Base-by-base conservation (phyloP, 2,329 filamentous ascomycete genomes). In the Xylaria sp. region DNA sequence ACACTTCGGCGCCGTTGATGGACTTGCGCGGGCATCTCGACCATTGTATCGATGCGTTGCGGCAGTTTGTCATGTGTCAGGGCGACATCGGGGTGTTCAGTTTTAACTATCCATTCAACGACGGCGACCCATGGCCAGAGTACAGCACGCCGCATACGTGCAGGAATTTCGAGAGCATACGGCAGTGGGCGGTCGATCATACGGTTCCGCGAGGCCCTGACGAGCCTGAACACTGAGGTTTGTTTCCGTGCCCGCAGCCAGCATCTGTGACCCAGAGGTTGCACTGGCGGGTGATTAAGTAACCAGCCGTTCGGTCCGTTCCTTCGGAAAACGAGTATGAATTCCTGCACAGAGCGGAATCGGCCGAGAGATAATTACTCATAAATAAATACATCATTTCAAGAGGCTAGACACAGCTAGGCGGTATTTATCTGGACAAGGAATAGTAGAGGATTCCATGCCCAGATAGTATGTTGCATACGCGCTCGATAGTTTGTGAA, bases 1-100 rank as follows among this genome's bases (percentile, higher is more conserved):
- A 88, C 41, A 83, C 86, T 15, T 80, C 81, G 10, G 82, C 79
- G n/a, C 79, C 82, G 6, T 56, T 76, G 46, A 78, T 83, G 60
- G 81, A 83, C 52, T 74, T 86, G 56, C 75, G 80, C 66, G 82
- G 81, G 54, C 84, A 87, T 58, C 78, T 84, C 78, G 85, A 88
- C 75, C 85, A 87, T 74, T 88, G 86, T 77, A 82, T 87, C 68
- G 86, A 88, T 72, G 82, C 86, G 4, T 75, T 88, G 48, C 78
- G 86, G 7, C 80, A 85, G 71, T 86, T 84, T 54, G 79, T 87
- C 55, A 86, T 88, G 83, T 88, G 86, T 74, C 84, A 88, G 72
- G 81, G 82, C 54, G 86, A 88, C 66, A 79, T 87, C 71, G 85
- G 85, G 10, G 82, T 89, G 31, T 87, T 86, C 70, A 85, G 86